Percentiles rank a stretch among this genome's conserved stretches.
phyloP scores from a whole-genome alignment of 164 flowering plant genomes.

The Stephania yunnanensis region DNA sequence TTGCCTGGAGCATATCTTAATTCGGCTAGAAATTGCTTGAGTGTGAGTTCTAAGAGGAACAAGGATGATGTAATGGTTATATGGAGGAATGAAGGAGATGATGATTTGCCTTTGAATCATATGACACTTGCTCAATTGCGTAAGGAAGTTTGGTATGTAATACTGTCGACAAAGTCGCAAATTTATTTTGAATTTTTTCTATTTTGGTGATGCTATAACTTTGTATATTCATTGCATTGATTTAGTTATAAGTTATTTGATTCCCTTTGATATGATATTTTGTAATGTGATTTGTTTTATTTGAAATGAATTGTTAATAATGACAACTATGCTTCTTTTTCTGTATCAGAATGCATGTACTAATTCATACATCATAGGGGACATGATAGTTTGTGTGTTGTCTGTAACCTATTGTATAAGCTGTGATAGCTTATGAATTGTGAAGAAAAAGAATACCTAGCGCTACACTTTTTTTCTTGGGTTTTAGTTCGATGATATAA shows the following conservation, averaged over 20 bases:
- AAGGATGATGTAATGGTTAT: slow-evolving; percentile 43
- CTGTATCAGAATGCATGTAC: background rate
- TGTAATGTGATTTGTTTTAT: background rate
- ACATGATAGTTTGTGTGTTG: too few species aligned
- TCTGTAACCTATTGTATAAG: too few species aligned
- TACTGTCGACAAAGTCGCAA: background rate
- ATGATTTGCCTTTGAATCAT: slow-evolving; percentile 43
- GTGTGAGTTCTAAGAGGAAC: slow-evolving; percentile 39
- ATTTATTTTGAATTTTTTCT: background rate
- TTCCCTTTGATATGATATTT: background rate
- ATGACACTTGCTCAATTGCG: slow-evolving; percentile 65
- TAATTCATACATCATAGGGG: background rate
- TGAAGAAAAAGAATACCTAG: too few species aligned
- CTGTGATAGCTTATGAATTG: too few species aligned
- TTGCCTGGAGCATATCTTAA: slow-evolving; percentile 73
- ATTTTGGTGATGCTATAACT: background rate
- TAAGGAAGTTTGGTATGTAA: slow-evolving; percentile 65
- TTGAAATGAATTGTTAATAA: background rate
- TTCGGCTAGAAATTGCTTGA: slow-evolving; percentile 73
- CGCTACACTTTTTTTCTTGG: too few species aligned
- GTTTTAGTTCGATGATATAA: too few species aligned
- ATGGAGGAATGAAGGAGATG: slow-evolving; percentile 87
- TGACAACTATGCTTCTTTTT: background rate
- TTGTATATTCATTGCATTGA: background rate
- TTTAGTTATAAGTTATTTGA: background rate